phyloP scores from a whole-genome alignment of 805 yeast genomes.

The Candida pini region DNA sequence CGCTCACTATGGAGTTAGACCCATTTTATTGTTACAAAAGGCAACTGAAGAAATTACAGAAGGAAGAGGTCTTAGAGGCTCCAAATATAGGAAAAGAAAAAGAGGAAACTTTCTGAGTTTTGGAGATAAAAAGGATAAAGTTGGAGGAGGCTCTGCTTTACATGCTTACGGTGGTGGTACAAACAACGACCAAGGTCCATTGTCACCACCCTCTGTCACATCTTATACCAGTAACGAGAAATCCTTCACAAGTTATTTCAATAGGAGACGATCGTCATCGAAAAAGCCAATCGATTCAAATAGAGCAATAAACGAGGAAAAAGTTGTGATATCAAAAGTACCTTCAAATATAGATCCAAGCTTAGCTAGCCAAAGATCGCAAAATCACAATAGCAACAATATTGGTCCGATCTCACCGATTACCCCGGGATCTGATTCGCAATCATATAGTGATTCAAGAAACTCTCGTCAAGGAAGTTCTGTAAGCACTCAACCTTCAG shows the following conservation, averaged over 20 bases:
- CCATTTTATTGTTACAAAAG: constrained; percentile 70
- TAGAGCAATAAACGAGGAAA: too few relatives aligned
- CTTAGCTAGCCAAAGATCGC: too few relatives aligned
- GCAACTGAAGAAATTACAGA: constrained; percentile 72
- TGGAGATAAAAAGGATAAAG: too few relatives aligned
- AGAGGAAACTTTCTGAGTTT: constrained; percentile 14
- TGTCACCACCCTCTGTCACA: neutral
- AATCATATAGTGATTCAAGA: too few relatives aligned
- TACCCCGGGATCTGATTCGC: too few relatives aligned
- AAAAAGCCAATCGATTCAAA: too few relatives aligned
- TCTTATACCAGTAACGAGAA: neutral
- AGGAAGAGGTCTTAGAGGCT: constrained; percentile 28
- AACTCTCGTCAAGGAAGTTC: too few relatives aligned
- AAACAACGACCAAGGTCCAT: neutral
- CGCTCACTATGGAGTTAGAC: constrained; percentile 79
- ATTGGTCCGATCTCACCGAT: constrained; percentile 1
- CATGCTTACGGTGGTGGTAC: neutral
- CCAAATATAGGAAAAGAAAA: constrained; percentile 9
- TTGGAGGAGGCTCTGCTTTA: too few relatives aligned
- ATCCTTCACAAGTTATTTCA: too few relatives aligned
- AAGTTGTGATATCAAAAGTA: too few relatives aligned
- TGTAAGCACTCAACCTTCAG: too few relatives aligned
- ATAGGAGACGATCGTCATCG: too few relatives aligned
- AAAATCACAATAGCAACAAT: neutral
- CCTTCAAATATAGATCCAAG: neutral